phyloP scores from a whole-genome alignment of 129 eudicot species.

The Cynara cardunculus region DNA sequence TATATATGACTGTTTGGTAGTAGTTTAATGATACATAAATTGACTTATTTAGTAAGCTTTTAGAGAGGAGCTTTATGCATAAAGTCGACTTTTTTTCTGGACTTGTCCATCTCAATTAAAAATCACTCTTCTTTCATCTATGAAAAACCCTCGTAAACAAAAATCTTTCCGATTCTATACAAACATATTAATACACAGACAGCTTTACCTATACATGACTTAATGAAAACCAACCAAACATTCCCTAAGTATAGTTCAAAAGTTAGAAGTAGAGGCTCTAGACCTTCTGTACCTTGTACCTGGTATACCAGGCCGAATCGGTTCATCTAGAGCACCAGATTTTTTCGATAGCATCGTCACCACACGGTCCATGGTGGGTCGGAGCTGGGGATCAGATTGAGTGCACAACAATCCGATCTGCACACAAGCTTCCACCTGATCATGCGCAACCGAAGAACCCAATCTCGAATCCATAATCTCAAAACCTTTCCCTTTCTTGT shows the following conservation, averaged over 20 bases:
- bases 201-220: too few species aligned
- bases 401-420: constrained; percentile 50
- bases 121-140: too few species aligned
- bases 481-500: constrained; percentile 39
- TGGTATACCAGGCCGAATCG: constrained; percentile 48
- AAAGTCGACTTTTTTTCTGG: too few species aligned
- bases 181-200: too few species aligned
- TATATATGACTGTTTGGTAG: too few species aligned
- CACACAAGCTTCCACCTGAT: constrained; percentile 43
- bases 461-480: constrained; percentile 51
- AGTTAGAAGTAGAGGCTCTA: constrained; percentile 16
- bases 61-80: too few species aligned
- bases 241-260: neutral
- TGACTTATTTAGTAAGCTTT: too few species aligned
- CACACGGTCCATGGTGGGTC: constrained; percentile 54
- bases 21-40: too few species aligned
- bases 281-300: constrained; percentile 47
- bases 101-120: too few species aligned
- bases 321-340: constrained; percentile 47
- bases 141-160: too few species aligned
- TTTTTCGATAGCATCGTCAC: constrained; percentile 49
- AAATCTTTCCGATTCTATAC: too few species aligned
- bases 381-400: constrained; percentile 44
- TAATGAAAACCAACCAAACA: too few species aligned
- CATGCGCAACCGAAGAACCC: constrained; percentile 33